A percentile compares a stretch with the other conserved stretches of the same genome.
Evolutionary conservation across 768 basidiomycete species (phyloP).

Genomic region (Leccinum arenicola): DNA sequence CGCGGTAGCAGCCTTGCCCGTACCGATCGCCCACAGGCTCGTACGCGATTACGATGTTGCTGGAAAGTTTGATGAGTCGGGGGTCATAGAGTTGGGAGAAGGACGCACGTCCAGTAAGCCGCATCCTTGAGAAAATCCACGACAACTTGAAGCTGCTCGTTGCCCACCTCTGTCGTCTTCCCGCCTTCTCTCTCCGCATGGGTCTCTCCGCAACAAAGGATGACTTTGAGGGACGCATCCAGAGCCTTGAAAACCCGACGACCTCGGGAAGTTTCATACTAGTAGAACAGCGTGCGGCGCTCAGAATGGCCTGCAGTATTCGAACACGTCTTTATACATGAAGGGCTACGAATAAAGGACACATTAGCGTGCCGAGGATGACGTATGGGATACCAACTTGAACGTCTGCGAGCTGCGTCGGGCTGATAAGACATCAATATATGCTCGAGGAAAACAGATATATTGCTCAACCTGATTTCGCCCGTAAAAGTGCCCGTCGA

Average conservation of each 20-base stretch:
- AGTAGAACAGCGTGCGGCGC: conserved; percentile 79
- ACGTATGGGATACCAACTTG: conserved; percentile 71
- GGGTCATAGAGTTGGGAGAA: not conserved
- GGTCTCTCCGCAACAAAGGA: conserved; percentile 96
- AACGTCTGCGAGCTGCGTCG: conserved; percentile 83
- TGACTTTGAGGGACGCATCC: conserved; percentile 72
- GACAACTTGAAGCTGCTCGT: conserved; percentile 78
- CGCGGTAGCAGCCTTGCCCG: conserved; percentile 91
- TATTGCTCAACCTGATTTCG: conserved; percentile 74
- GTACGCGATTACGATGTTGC: conserved; percentile 92
- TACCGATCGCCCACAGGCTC: conserved; percentile 99
- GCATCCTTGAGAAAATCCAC: conserved; percentile 53
- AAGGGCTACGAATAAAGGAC: not conserved
- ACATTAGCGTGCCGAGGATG: conserved; percentile 64
- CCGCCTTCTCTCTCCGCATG: conserved; percentile 80
- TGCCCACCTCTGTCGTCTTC: conserved; percentile 75
- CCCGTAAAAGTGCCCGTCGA: conserved; percentile 93
- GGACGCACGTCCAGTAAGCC: conserved; percentile 75
- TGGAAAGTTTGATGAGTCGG: conserved; percentile 25
- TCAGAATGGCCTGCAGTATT: conserved; percentile 80
- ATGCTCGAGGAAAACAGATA: not conserved
- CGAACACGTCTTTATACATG: not conserved
- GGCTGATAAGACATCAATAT: conserved; percentile 40
- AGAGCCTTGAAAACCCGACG: conserved; percentile 75
- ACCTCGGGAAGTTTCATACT: conserved; percentile 72